These are phyloP conservation scores for Fomitopsis pinicola DNA, from an alignment of 1,284 basidiomycete species.

Conservation along the genomic window DNA sequence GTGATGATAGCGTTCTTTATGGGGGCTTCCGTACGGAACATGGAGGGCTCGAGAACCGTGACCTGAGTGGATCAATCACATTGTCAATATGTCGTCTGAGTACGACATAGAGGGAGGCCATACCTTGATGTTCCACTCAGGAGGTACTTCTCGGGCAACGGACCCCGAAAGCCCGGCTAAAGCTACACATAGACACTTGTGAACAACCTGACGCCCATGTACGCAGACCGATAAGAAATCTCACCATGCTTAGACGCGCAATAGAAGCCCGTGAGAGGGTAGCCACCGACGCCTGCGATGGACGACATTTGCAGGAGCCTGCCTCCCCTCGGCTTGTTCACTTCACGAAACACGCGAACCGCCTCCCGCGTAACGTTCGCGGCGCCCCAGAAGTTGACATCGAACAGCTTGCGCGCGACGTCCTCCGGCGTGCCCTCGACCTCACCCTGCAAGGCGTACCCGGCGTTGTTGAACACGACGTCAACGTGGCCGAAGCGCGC, in stretches of 20 bases:
- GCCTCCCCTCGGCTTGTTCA: slow-evolving; percentile 28
- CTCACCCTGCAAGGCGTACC: slow-evolving; percentile 25
- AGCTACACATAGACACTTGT: slow-evolving; percentile 1
- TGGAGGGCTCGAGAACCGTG: background rate
- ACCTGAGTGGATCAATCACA: background rate
- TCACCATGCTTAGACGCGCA: slow-evolving; percentile 22
- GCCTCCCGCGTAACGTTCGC: slow-evolving; percentile 28
- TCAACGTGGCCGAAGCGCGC: slow-evolving; percentile 36
- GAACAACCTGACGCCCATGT: too few relatives aligned
- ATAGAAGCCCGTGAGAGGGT: slow-evolving; percentile 24
- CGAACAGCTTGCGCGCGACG: slow-evolving; percentile 27
- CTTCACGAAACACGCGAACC: slow-evolving; percentile 31
- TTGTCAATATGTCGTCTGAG: background rate
- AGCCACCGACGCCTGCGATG: slow-evolving; percentile 9
- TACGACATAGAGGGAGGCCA: background rate
- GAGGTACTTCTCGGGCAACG: slow-evolving; percentile 29
- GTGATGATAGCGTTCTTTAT: background rate
- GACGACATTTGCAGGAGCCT: slow-evolving; percentile 26
- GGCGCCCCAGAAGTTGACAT: slow-evolving; percentile 34
- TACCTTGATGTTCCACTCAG: slow-evolving; percentile 39
- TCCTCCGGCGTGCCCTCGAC: slow-evolving; percentile 30
- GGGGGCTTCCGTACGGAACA: background rate
- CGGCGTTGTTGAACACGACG: slow-evolving; percentile 43
- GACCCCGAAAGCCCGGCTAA: slow-evolving; percentile 29
- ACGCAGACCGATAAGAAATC: background rate